A percentile compares a stretch with the other conserved stretches of the same genome.
These are phyloP conservation scores for Fraxinus velutina DNA, from an alignment of 305 asterid species.

Conservation along the genomic window DNA sequence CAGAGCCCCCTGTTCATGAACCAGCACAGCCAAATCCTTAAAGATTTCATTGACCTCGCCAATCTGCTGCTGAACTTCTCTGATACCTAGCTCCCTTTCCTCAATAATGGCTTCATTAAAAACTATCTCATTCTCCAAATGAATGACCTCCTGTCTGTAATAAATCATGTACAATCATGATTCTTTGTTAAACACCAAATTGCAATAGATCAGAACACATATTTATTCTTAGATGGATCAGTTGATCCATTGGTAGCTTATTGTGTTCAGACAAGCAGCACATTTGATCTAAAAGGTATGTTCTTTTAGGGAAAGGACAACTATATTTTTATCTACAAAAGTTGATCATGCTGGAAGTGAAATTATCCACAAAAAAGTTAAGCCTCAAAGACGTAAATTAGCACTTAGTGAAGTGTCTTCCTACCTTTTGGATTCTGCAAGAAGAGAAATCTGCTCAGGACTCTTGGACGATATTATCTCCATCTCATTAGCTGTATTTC, in stretches of 20 bases:
- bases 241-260: neutral
- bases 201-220: neutral
- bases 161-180: neutral
- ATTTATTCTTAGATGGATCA: neutral
- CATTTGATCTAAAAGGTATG: neutral
- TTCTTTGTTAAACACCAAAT: neutral
- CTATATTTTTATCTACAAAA: neutral
- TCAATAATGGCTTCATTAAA: slow-evolving; percentile 63
- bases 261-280: neutral
- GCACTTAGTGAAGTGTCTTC: slow-evolving; percentile 1
- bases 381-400: neutral
- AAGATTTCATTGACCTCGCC: slow-evolving; percentile 64
- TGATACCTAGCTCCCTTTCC: slow-evolving; percentile 64
- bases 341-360: neutral
- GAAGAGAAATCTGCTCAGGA: slow-evolving; percentile 27
- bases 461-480: slow-evolving; percentile 24
- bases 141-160: slow-evolving; percentile 47
- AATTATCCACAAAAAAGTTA: neutral
- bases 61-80: slow-evolving; percentile 59
- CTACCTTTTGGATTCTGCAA: slow-evolving; percentile 30
- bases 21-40: slow-evolving; percentile 59
- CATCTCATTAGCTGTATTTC: slow-evolving; percentile 29
- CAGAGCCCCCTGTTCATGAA: slow-evolving; percentile 57
- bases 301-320: neutral
- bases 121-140: slow-evolving; percentile 47